These are phyloP conservation scores for Termitomyces sp. DNA, from an alignment of 768 basidiomycete species.

Conservation along the genomic window DNA sequence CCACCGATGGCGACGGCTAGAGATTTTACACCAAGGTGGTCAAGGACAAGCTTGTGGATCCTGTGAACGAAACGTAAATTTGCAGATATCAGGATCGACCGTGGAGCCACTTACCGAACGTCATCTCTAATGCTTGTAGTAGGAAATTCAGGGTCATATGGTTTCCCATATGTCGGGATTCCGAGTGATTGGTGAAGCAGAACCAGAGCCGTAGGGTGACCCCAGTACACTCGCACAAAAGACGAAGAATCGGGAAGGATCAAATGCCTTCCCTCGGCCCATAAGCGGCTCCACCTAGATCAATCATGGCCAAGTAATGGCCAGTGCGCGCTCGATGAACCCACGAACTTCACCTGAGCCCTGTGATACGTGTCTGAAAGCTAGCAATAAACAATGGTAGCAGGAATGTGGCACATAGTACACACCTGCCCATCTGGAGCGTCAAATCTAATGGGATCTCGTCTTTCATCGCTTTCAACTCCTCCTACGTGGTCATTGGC, in stretches of 20 bases:
- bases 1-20: constrained; percentile 94
- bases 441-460: constrained; percentile 77
- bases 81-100: neutral
- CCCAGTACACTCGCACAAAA: constrained; percentile 47
- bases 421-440: constrained; percentile 89
- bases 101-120: constrained; percentile 56
- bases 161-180: constrained; percentile 76
- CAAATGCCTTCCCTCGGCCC: constrained; percentile 89
- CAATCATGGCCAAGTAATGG: too few species aligned
- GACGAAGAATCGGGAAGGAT: constrained; percentile 81
- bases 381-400: neutral
- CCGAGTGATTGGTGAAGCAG: constrained; percentile 80
- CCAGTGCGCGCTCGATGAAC: constrained; percentile 77
- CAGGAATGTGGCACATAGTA: constrained; percentile 2
- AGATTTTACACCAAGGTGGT: constrained; percentile 73
- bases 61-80: constrained; percentile 32
- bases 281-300: constrained; percentile 95
- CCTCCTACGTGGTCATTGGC: constrained; percentile 32
- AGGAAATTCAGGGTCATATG: constrained; percentile 93
- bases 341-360: constrained; percentile 78
- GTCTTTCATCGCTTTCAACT: constrained; percentile 49
- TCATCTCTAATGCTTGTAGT: constrained; percentile 92
- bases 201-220: constrained; percentile 95
- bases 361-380: constrained; percentile 72
- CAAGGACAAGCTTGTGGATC: constrained; percentile 84